Evolutionary conservation across 129 eudicot genomes (phyloP), one percentile per base, ranked within the genome.

Genomic region (Apium graveolens): DNA sequence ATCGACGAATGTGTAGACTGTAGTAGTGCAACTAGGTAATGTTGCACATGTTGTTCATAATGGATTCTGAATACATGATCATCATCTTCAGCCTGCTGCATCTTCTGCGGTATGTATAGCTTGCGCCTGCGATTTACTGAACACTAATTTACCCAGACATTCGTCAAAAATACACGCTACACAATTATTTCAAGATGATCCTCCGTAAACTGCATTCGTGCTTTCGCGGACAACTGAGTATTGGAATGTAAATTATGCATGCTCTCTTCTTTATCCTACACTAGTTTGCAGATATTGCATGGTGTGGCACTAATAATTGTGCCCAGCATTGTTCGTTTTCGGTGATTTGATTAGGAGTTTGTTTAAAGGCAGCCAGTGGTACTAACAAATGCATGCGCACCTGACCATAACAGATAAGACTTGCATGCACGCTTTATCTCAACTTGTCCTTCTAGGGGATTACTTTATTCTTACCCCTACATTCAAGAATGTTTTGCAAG

Each of bases 301-400:
- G 62, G 62, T 51, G 62, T n/a, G 2, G 12, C n/a, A n/a, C 57
- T 17, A 18, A 49, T 49, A 17, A 20, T 51, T 51, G 4, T 20
- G 21, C 62, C 21, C 27, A 51, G 29, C 34, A 32, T 60, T 60
- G 0, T n/a, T 60, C 0, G 5, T n/a, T 26, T 60, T 24, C 32
- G 68, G 29, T n/a, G 68, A 17, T 60, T 57, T 1, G 29, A 60
- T 11, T 60, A 9, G 3, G 26, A 60, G 31, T 9, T 57, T 21
- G 11, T 60, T 10, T 60, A 1, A 60, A 60, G 26, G 34, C 68
- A 60, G 32, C 16, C 32, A 2, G 68, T 60, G 68, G 68, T 60
- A 60, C 68, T 60, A n/a, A 60, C 68, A 11, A 26, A 60, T 32
- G 68, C 68, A 60, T 60, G 68, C 68, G 68, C 68, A 60, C 16